phyloP scores from a whole-genome alignment of 2,329 filamentous ascomycete genomes.

The Aspergillus sp. region DNA sequence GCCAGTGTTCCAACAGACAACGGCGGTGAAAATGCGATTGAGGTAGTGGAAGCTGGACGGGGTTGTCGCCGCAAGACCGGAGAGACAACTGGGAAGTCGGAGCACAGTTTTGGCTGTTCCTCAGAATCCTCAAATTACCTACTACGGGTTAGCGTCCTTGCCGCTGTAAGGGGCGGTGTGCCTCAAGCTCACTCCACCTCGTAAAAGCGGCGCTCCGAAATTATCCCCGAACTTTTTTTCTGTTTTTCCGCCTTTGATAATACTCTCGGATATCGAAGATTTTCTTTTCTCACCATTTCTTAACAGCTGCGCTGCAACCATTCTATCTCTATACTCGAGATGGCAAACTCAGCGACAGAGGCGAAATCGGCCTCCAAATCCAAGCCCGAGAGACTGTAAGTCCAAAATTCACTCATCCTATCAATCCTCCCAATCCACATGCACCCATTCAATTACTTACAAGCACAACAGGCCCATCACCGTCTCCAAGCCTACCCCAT shows the following conservation, averaged over 20 bases:
- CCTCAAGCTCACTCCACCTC: conserved; percentile 9
- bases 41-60: conserved; percentile 17
- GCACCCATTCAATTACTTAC: not conserved
- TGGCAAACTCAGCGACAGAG: conserved; percentile 21
- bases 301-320: not conserved
- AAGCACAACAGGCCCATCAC: conserved; percentile 51
- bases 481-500: conserved; percentile 81
- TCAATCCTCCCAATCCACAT: not conserved
- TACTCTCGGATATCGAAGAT: not conserved
- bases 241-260: conserved; percentile 17
- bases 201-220: conserved; percentile 28
- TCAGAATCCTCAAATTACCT: conserved; percentile 20
- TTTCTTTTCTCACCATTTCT: not conserved
- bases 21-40: conserved; percentile 18
- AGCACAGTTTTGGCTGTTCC: conserved; percentile 25
- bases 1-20: conserved; percentile 31
- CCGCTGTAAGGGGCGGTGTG: conserved; percentile 22
- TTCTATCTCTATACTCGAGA: not conserved
- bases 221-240: conserved; percentile 32
- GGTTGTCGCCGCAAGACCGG: conserved; percentile 21
- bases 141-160: conserved; percentile 23
- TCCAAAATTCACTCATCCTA: not conserved
- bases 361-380: conserved; percentile 20
- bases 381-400: conserved; percentile 45
- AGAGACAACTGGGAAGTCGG: conserved; percentile 17